phyloP scores from a whole-genome alignment of 306 rosid genomes.

The Begonia loranthoides region DNA sequence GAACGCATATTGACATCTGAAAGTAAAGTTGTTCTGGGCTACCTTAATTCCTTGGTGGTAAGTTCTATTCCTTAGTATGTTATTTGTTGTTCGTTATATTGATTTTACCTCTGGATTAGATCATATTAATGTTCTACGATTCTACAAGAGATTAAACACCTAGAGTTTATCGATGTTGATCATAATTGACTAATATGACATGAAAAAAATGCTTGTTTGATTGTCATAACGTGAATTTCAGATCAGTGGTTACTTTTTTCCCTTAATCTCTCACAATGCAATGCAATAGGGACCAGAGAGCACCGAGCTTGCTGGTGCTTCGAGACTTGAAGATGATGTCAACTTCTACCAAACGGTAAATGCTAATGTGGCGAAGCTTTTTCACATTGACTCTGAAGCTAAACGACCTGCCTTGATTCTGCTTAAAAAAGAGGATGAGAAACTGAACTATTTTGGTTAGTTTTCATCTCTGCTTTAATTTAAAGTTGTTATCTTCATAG shows the following conservation, averaged over 20 bases:
- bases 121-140: too few relatives aligned
- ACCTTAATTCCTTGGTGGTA: constrained; percentile 84
- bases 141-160: too few relatives aligned
- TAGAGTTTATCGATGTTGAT: too few relatives aligned
- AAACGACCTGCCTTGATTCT: constrained; percentile 85
- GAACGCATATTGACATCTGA: constrained; percentile 53
- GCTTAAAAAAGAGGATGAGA: constrained; percentile 78
- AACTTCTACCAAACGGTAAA: constrained; percentile 82
- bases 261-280: constrained; percentile 6
- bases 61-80: constrained; percentile 4
- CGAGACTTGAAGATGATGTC: constrained; percentile 84
- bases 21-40: constrained; percentile 68
- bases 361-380: constrained; percentile 82
- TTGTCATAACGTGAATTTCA: too few relatives aligned
- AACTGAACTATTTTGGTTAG: constrained; percentile 64
- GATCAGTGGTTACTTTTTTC: not conserved
- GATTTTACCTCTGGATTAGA: too few relatives aligned
- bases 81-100: too few relatives aligned
- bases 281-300: constrained; percentile 76
- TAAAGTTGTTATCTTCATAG: not conserved
- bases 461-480: constrained; percentile 3
- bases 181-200: too few relatives aligned
- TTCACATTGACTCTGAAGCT: constrained; percentile 59
- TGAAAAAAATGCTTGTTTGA: too few relatives aligned
- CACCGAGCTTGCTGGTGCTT: constrained; percentile 84